phyloP scores from a whole-genome alignment of 1,284 basidiomycete genomes.

The Spongiforma sp. region DNA sequence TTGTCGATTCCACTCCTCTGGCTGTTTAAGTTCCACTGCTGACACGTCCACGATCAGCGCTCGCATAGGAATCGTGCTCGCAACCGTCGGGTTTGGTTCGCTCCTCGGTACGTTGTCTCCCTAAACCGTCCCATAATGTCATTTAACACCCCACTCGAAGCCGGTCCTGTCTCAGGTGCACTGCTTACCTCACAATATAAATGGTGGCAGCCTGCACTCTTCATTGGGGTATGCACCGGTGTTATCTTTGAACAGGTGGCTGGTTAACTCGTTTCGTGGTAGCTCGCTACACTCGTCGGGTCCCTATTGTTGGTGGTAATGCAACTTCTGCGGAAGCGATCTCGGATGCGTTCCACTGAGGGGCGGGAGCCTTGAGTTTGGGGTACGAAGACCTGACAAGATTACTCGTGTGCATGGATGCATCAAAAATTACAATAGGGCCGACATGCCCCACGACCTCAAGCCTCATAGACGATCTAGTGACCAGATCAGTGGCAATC shows the following conservation, averaged over 20 bases:
- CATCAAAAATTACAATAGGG: no score
- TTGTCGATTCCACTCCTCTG: background rate
- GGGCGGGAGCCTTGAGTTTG: background rate
- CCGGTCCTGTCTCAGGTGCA: slow-evolving; percentile 32
- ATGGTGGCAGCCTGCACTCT: slow-evolving; percentile 35
- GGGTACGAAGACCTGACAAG: background rate
- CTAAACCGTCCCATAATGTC: background rate
- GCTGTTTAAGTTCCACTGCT: background rate
- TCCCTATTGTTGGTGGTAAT: slow-evolving; percentile 17
- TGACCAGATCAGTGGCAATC: no score
- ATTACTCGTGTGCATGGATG: no score
- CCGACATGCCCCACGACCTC: no score
- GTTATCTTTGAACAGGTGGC: background rate
- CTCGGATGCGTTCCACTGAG: background rate
- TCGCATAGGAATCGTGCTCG: slow-evolving; percentile 30
- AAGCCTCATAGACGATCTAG: no score
- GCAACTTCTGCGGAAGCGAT: slow-evolving; percentile 18
- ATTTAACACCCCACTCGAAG: slow-evolving; percentile 11
- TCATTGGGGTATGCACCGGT: slow-evolving; percentile 27
- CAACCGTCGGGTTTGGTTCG: slow-evolving; percentile 10
- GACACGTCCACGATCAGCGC: slow-evolving; percentile 14
- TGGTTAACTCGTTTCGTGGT: slow-evolving; percentile 1
- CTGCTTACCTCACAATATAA: slow-evolving; percentile 31
- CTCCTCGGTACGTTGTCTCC: slow-evolving; percentile 19
- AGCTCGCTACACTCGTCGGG: slow-evolving; percentile 13